Base-by-base conservation (phyloP, 352 stramenopile species). In the Globisporangium nodosum region DNA sequence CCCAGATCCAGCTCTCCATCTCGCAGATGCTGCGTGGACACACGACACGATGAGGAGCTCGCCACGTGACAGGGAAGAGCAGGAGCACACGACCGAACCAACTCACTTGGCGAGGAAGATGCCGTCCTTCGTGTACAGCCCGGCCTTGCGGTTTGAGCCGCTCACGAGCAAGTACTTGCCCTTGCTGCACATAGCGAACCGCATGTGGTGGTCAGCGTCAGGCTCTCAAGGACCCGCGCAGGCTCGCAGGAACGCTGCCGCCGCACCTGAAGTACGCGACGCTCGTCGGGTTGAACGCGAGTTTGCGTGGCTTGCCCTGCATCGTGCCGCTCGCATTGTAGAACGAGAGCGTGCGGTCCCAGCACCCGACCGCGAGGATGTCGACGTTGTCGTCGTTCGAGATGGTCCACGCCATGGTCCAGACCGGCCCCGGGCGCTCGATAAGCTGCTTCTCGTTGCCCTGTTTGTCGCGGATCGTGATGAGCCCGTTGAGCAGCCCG, bases 341-440 rank as follows among this genome's bases (percentile, higher is more conserved):
- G 66, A 98, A 97, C 48, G 80, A 90, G 31, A 98, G 71, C 30
- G 90, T 96, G 56, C 92, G 80, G 55, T 98, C 92, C 94, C 95
- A 98, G 65, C 87, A 97, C 9, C 94, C 95, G 7, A 98, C 84
- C 0, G 91, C 91, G 3, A 98, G 71, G 16, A 93, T 66, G 58
- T 97, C 85, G 6, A 87, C 72, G 43, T 87, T 85, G 37, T 96
- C 86, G 35, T 96, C 86, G 0, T 74, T 69, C 11, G 85, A 60
- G 24, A 90, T 81, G 63, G 78, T 94, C 88, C 89, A 98, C 16
- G 70, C 73, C 27, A 98, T 56, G 40, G 80, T 82, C 90, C 91
- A 97, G 20, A 97, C 83, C 0, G 91, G 91, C 1, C 73, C 86
- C 0, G 78, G 69, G 7, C 92, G 76, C 49, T 96, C 88, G 39